Percentiles rank a stretch among this genome's conserved stretches.
These are phyloP conservation scores for Candida maesae DNA, from an alignment of 805 yeast genomes.

Conservation along the genomic window DNA sequence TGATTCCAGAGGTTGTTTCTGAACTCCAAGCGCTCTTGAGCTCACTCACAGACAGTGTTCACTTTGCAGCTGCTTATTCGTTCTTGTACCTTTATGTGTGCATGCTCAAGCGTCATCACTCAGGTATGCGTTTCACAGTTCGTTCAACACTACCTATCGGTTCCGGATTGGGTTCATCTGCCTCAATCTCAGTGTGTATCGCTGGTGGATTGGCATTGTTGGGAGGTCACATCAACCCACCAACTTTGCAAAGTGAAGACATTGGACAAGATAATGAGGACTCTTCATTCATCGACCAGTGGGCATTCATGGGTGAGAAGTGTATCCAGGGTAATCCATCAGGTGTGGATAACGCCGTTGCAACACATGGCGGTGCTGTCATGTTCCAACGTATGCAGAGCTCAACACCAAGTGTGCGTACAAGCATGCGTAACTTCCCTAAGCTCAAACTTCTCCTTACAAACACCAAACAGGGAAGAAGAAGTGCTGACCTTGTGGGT, in stretches of 20 bases:
- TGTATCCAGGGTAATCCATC: slow-evolving; percentile 96
- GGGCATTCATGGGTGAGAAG: slow-evolving; percentile 93
- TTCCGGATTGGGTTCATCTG: slow-evolving; percentile 95
- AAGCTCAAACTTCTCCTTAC: slow-evolving; percentile 70
- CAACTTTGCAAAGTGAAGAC: slow-evolving; percentile 34
- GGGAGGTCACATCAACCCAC: slow-evolving; percentile 49
- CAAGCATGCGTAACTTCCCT: slow-evolving; percentile 71
- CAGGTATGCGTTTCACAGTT: slow-evolving; percentile 58
- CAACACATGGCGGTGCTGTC: slow-evolving; percentile 95
- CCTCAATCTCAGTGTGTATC: slow-evolving; percentile 81
- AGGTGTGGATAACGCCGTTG: slow-evolving; percentile 95
- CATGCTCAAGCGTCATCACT: slow-evolving; percentile 44
- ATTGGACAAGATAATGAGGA: slow-evolving; percentile 36
- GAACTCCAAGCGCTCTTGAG: slow-evolving; percentile 43
- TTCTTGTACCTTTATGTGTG: slow-evolving; percentile 74
- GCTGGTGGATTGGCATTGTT: slow-evolving; percentile 67
- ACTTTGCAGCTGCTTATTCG: slow-evolving; percentile 75
- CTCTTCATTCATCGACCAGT: slow-evolving; percentile 64
- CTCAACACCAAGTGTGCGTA: slow-evolving; percentile 58
- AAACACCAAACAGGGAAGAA: slow-evolving; percentile 82
- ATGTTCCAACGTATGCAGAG: slow-evolving; percentile 63
- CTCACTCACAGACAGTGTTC: slow-evolving; percentile 50
- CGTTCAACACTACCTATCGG: slow-evolving; percentile 91
- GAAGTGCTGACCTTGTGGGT: slow-evolving; percentile 80
- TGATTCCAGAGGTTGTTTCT: slow-evolving; percentile 55